Evolutionary conservation across 225 moss, liverwort and hornwort species (phyloP), one percentile per base, ranked within the genome.

Genomic region (Marchantia polymorpha): DNA sequence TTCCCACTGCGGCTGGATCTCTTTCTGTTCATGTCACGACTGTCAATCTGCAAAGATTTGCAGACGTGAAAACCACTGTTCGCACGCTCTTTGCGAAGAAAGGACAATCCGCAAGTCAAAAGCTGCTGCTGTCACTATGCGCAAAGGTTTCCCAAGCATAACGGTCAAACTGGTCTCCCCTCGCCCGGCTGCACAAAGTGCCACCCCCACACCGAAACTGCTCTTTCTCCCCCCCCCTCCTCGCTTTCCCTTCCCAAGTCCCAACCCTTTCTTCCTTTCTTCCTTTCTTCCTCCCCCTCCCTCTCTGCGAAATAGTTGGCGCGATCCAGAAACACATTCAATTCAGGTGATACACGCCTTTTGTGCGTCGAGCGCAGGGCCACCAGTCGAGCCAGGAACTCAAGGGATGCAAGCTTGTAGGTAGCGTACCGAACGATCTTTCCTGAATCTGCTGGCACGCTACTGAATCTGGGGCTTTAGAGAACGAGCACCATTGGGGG

Each of bases 81-180:
- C 64, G 16, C 46, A 69, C 4, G 66, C 66, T 66, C 8, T 66
- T 66, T 26, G 27, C 11, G 30, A 17, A 15, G 12, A 69, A 69
- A 47, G 69, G 69, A 47, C 31, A 69, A 31, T 10, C 25, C 31
- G 12, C 66, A 66, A 66, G 66, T 66, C 66, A 66, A 30, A 66
- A 66, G 66, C 66, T 66, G 13, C 30, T 66, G 16, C 6, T 66
- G 30, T 66, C 66, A 29, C 16, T 11, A 30, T 15, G 27, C 66
- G 23, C 60, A 61, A 22, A 72, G 52, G 25, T 11, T 13, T 50
- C 23, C n/a, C 51, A n/a, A 25, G n/a, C 22, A n/a, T 50, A 72
- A 72, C 71, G 23, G 50, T 52, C 72, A 72, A 72, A 72, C 72
- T 72, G 72, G 52, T 72, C 50, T 72, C 52, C n/a, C 3, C 51